Evolutionary conservation across 179 eudicot species (phyloP).

Genomic region (Sideroxylon spinosum): DNA sequence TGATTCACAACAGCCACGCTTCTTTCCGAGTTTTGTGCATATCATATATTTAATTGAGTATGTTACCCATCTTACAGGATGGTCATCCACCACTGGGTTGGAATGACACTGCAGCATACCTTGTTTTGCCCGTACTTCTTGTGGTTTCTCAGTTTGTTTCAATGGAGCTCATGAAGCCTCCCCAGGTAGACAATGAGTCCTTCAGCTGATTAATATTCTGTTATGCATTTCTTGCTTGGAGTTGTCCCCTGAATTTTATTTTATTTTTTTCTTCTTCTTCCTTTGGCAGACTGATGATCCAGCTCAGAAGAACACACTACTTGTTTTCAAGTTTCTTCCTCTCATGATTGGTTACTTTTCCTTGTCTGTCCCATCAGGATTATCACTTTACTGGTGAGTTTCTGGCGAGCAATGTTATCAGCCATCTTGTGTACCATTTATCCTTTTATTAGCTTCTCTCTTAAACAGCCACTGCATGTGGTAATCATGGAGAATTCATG

Average conservation of each 20-base stretch:
- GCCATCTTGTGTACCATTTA: not conserved
- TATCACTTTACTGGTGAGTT: conserved; percentile 88
- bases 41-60: conserved; percentile 7
- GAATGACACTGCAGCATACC: conserved; percentile 88
- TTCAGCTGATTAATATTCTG: not conserved
- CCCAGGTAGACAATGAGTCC: conserved; percentile 51
- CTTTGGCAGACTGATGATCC: conserved; percentile 83
- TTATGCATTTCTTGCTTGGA: conserved; percentile 5
- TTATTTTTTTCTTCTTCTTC: conserved; percentile 20
- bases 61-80: conserved; percentile 48
- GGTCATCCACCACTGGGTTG: conserved; percentile 99
- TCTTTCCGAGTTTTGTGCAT: not conserved
- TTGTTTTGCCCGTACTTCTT: conserved; percentile 88
- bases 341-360: conserved; percentile 98
- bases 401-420: conserved; percentile 15
- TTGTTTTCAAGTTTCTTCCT: conserved; percentile 89
- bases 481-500: not conserved
- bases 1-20: not conserved
- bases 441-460: not conserved
- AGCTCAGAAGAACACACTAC: conserved; percentile 90
- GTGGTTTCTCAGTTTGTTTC: conserved; percentile 87
- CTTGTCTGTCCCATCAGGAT: conserved; percentile 93
- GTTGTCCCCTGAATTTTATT: conserved; percentile 26
- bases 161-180: conserved; percentile 99
- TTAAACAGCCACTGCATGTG: not conserved